phyloP scores from a whole-genome alignment of 805 yeast genomes.

The Debaryomyces castellii region DNA sequence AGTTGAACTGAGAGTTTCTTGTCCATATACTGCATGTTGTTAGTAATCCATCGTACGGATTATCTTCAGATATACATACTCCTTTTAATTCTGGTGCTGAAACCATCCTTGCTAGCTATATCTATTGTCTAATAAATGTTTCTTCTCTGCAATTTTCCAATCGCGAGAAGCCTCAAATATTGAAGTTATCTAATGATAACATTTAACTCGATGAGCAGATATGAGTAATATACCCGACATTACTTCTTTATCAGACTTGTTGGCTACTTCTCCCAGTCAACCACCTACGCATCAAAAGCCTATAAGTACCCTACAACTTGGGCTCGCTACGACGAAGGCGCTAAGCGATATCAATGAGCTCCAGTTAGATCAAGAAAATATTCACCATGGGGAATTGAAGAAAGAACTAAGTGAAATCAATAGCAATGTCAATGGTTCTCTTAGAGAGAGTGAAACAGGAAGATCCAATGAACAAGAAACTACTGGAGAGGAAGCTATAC shows the following conservation, averaged over 20 bases:
- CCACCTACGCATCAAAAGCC: not conserved
- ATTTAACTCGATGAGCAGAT: conserved; percentile 1
- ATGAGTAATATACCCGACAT: conserved; percentile 24
- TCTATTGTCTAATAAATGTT: not conserved
- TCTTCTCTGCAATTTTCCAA: not conserved
- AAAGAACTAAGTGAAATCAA: too few species aligned
- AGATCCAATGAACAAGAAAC: not conserved
- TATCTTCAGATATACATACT: conserved; percentile 28
- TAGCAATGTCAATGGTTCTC: too few species aligned
- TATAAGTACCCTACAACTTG: not conserved
- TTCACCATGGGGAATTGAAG: not conserved
- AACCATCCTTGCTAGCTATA: conserved; percentile 34
- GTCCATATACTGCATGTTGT: conserved; percentile 62
- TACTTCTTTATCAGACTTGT: conserved; percentile 25
- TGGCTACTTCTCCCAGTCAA: conserved; percentile 21
- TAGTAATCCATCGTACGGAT: conserved; percentile 1
- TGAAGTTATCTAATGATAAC: not conserved
- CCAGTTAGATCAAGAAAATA: not conserved
- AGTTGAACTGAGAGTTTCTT: conserved; percentile 71
- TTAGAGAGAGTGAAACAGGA: not conserved
- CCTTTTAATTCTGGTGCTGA: conserved; percentile 63
- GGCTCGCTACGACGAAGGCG: not conserved
- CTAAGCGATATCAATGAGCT: not conserved
- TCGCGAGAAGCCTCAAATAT: not conserved
- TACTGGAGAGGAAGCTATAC: not conserved